A percentile compares a stretch with the other conserved stretches of the same genome.
These are phyloP conservation scores for Kazachstania martiniae DNA, from an alignment of 805 yeast genomes.

Conservation along the genomic window DNA sequence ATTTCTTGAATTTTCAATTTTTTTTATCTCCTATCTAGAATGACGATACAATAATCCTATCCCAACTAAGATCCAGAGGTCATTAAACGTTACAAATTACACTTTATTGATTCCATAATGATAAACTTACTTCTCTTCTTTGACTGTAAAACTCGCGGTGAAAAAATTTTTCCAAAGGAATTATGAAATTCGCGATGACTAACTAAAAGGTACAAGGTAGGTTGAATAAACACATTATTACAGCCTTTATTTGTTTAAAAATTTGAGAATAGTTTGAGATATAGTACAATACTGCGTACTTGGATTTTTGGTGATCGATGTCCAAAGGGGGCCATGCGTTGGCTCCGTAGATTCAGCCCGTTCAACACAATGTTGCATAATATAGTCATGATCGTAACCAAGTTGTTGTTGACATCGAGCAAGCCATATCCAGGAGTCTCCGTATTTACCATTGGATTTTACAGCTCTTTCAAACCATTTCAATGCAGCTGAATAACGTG, in stretches of 20 bases:
- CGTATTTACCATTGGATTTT: slow-evolving; percentile 43
- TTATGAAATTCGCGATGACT: neutral
- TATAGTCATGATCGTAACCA: slow-evolving; percentile 11
- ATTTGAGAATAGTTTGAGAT: slow-evolving; percentile 15
- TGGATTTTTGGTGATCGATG: slow-evolving; percentile 36
- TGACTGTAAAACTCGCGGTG: neutral
- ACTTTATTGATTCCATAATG: too few relatives aligned
- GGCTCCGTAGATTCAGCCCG: slow-evolving; percentile 39
- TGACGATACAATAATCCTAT: neutral
- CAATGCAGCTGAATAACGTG: slow-evolving; percentile 50
- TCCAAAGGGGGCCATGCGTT: slow-evolving; percentile 55
- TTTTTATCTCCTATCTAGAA: too few relatives aligned
- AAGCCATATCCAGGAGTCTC: slow-evolving; percentile 70
- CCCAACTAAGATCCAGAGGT: too few relatives aligned
- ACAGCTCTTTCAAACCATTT: slow-evolving; percentile 69
- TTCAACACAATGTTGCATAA: too few relatives aligned
- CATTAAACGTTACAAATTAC: neutral
- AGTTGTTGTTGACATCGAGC: slow-evolving; percentile 35
- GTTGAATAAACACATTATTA: too few relatives aligned
- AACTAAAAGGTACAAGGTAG: neutral
- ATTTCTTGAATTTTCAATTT: too few relatives aligned
- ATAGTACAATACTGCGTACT: slow-evolving; percentile 34
- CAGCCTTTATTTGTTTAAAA: neutral
- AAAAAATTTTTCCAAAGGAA: slow-evolving; percentile 1
- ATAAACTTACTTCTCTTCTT: neutral